These are phyloP conservation scores for Termitomyces titanicus DNA, from an alignment of 768 basidiomycete genomes.

Conservation along the genomic window DNA sequence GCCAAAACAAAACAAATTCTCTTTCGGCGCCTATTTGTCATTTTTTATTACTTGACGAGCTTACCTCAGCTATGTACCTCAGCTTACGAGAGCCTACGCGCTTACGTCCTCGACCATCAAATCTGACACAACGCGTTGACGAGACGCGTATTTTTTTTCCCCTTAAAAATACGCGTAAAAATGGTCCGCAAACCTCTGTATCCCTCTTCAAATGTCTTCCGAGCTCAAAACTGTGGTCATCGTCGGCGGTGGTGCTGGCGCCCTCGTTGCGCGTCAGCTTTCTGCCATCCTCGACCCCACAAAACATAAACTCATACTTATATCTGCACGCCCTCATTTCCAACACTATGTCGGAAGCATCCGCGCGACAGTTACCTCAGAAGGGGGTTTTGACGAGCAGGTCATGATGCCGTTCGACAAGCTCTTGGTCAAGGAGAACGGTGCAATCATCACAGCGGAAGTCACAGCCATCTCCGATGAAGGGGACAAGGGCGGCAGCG, in stretches of 20 bases:
- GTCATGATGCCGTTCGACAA: conserved; percentile 50
- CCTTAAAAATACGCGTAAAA: background rate
- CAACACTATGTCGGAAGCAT: conserved; percentile 44
- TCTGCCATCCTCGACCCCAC: conserved; percentile 44
- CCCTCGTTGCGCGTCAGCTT: conserved; percentile 41
- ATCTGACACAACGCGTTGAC: background rate
- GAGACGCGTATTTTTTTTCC: background rate
- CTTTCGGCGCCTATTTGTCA: background rate
- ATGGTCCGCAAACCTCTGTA: too few relatives aligned
- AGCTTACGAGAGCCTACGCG: too few relatives aligned
- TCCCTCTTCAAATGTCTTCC: conserved; percentile 1
- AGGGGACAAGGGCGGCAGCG: conserved; percentile 35
- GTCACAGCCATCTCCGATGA: conserved; percentile 29
- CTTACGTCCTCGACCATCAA: background rate
- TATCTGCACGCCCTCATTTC: conserved; percentile 48
- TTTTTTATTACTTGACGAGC: background rate
- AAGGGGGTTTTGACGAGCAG: conserved; percentile 38
- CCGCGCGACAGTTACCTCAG: conserved; percentile 47
- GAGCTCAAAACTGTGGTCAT: conserved; percentile 27
- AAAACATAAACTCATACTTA: conserved; percentile 49
- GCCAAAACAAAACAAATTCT: background rate
- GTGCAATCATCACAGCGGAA: conserved; percentile 37
- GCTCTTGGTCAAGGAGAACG: conserved; percentile 44
- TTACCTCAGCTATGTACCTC: too few relatives aligned
- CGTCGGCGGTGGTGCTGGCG: conserved; percentile 55